Evolutionary conservation across 1,139 yeast genomes (phyloP), one percentile per base, ranked within the genome.

Genomic region (Yamadazyma kanchanaburiensis): DNA sequence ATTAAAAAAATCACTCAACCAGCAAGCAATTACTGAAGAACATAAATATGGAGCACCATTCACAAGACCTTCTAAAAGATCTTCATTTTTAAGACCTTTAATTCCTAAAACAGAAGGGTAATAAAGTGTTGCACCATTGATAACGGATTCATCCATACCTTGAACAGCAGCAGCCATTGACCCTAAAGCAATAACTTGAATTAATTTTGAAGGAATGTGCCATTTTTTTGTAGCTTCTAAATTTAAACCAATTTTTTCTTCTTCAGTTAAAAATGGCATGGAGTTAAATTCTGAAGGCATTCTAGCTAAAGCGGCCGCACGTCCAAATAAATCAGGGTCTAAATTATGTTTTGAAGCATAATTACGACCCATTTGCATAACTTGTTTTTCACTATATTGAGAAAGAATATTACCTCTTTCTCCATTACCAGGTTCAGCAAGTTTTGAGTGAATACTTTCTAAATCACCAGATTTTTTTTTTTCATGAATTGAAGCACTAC

Each of bases 141-240:
- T 74, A 14, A 85, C 95, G 2, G 94, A 72, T 54, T 86, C 95
- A 55, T 86, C 96, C 87, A 86, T 85, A 49, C 96, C 96, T 55
- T 86, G 95, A 21, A 87, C 89, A 6, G 89, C 85, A 13, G 95
- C 96, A 32, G 94, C 87, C 78, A 86, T 74, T 5, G 95, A 82
- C 24, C 89, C 82, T 52, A 85, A 74, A 12, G 84, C 70, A 33
- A 83, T 74, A 32, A 85, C 77, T 40, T 69, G 74, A 42, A 79
- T 58, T 46, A 86, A 64, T 36, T 74, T 74, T 20, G 45, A 42
- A 0, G 94, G 91, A 28, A 80, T 65, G 33, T 66, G 64, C 86
- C 87, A 81, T 57, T 65, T 73, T 27, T 80, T 77, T 37, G 82
- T 81, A 25, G 76, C 69, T 36, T 64, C 70, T 43, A 70, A 78